phyloP scores from a whole-genome alignment of 345 rosid species.

The Raphanus raphanistrum region DNA sequence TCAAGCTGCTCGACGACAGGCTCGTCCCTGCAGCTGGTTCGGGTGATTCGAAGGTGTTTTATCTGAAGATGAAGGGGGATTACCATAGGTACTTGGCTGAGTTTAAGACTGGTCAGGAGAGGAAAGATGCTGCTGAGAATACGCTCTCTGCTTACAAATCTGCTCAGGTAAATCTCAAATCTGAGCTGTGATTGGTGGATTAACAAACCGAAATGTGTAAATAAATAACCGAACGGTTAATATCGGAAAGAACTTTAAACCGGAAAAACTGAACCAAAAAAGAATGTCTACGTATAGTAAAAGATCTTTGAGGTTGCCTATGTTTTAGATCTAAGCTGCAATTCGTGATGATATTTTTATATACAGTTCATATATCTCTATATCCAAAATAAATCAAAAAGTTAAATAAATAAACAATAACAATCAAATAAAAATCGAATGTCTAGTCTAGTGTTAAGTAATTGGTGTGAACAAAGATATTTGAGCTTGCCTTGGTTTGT shows the following conservation, averaged over 20 bases:
- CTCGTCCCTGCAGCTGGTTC: conserved; percentile 71
- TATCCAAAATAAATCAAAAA: background rate
- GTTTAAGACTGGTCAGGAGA: conserved; percentile 85
- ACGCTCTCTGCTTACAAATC: conserved; percentile 90
- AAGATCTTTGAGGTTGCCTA: background rate
- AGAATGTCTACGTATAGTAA: background rate
- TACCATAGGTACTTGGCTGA: conserved; percentile 93
- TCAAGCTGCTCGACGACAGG: conserved; percentile 72
- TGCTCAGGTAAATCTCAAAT: conserved; percentile 70
- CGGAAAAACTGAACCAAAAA: background rate
- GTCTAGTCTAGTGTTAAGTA: background rate
- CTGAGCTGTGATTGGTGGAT: background rate
- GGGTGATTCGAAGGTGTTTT: conserved; percentile 90
- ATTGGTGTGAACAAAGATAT: background rate
- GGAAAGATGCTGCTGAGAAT: conserved; percentile 89
- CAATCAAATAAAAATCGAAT: background rate
- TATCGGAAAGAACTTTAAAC: too few relatives aligned
- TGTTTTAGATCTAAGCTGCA: background rate
- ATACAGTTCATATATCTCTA: background rate
- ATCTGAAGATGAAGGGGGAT: conserved; percentile 93
- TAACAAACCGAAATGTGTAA: too few relatives aligned
- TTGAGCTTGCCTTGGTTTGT: background rate
- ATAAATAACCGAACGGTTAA: background rate
- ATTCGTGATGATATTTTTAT: background rate
- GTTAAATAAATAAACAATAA: background rate